Base-by-base conservation (phyloP, 345 rosid genomes). In the Tarenaya hassleriana region DNA sequence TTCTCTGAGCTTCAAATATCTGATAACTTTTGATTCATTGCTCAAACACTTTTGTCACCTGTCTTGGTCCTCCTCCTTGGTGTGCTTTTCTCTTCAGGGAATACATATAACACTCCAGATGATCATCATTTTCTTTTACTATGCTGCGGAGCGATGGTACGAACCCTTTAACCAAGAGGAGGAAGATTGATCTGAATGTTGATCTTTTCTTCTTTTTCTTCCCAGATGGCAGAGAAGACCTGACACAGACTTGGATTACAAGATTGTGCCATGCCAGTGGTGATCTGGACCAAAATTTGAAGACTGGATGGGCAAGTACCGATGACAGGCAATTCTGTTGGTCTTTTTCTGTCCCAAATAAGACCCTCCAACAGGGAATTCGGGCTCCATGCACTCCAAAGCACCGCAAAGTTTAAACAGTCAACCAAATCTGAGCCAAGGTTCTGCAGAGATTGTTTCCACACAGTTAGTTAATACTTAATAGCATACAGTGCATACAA, bases 151-250 rank as follows among this genome's bases (percentile, higher is more conserved):
- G 55, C 45, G 74, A 69, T 34, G 69, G 70, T 44, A 75, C 61
- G 44, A 95, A 82, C 56, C 75, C 80, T 50, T 79, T 74, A 42
- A 77, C 56, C 16, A 69, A 10, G 80, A 63, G 53, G 72, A 32
- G 68, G 67, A 13, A 7, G 77, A 52, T 17, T 68, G 85, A 37
- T 81, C 95, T 3, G 67, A 4, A 8, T 69, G 51, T 52, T 76
- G 88, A 40, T n/a, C 74, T 63, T 72, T 83, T 92, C 80, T 88
- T 92, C 79, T 88, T 92, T 72, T 88, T 92, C 75, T 83, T 88
- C 65, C 97, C 97, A 35, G 91, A 71, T 49, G 97, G 97, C 65
- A 75, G 62, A 37, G 73, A 75, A 5, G 77, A 66, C 19, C 97
- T 84, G 18, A 80, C 75, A 37, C 76, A 80, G 18, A 85, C 82